Evolutionary conservation across 441 rosid genomes (phyloP), one percentile per base, ranked within the genome.

Genomic region (Cnidoscolus chayamansa): DNA sequence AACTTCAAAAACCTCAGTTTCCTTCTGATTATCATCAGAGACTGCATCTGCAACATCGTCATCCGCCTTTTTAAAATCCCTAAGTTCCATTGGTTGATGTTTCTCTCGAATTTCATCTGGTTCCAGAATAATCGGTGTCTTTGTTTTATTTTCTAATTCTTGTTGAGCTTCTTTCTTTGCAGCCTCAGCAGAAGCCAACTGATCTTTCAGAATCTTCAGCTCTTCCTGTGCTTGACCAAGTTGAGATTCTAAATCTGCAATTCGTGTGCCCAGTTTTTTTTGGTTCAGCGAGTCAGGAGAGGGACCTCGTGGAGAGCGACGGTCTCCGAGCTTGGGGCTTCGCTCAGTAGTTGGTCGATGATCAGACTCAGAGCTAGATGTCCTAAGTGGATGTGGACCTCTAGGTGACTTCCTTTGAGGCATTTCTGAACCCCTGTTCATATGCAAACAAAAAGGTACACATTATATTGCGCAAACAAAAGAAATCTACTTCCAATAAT

Each of bases 221-320:
- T 92, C 97, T 57, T 79, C 85, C 74, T 91, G 97, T n/a, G 98
- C 98, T 73, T 90, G 97, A 74, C 90, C 94, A 51, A 94, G 90
- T 79, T 94, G 98, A 25, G 91, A 88, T 80, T 94, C 98, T 61
- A 92, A 84, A 80, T 88, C 92, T 0, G 93, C 92, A 77, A 94
- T 88, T 47, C 98, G 87, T 0, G 92, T 85, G 4, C 98, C 95
- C 5, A 94, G 89, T 75, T 91, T 94, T 91, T 88, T 94, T 81
- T 82, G 91, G 73, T 86, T 76, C 19, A 82, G 51, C 1, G 93
- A 77, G 72, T 90, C 95, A 48, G 91, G 74, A 68, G 78, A 85
- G 43, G 90, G 75, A 62, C 88, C 86, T 77, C 90, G 84, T 31
- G 97, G 96, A 32, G 98, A 91, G 62, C 84, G 87, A 30, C 94